Base-by-base conservation (phyloP, 805 yeast genomes). In the Kodamaea hsintzibuensis region DNA sequence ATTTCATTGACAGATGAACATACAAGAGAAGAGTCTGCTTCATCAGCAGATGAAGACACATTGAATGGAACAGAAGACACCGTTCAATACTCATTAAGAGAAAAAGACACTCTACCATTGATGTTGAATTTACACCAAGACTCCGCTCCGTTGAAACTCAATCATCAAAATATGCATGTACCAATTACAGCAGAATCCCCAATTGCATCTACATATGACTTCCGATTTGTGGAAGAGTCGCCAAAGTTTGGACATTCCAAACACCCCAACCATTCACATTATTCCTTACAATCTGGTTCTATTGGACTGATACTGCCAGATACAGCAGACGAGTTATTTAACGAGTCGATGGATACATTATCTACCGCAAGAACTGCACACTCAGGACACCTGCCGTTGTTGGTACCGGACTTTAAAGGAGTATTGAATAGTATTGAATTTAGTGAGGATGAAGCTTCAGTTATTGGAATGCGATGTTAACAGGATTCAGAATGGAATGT, bases 361-460 rank as follows among this genome's bases (percentile, higher is more conserved):
- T 69, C 75, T 2, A 71, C 77, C 1, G 58, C 58, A 18, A 70
- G 68, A 9, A 71, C 74, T 7, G 9, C 35, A 7, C 52, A 45
- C 22, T 27, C 52, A 22, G 42, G 6, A n/a, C 16, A 27, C 17
- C 37, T 18, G 44, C 27, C 48, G 2, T n/a, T 43, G 44, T 43
- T 42, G 48, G 35, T 42, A 9, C 14, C 45, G 2, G 42, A 35
- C 17, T 51, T 51, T 33, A 51, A 51, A 39, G 54, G 54, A 8
- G 54, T 38, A 13, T 42, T 50, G 35, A 39, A 27, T 8, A 40
- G 42, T 12, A 39, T 46, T 9, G 49, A 45, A 9, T 45, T 44
- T 45, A 42, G 48, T 14, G 49, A 51, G 19, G 44, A 27, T 13
- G 44, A 19, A 17, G 39, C 18, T 13, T 13, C 38, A 38, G 50